A percentile compares a stretch with the other conserved stretches of the same genome.
Conservation (phyloP, 768 basidiomycete genomes). For the Xanthoconium purpureum region DNA sequence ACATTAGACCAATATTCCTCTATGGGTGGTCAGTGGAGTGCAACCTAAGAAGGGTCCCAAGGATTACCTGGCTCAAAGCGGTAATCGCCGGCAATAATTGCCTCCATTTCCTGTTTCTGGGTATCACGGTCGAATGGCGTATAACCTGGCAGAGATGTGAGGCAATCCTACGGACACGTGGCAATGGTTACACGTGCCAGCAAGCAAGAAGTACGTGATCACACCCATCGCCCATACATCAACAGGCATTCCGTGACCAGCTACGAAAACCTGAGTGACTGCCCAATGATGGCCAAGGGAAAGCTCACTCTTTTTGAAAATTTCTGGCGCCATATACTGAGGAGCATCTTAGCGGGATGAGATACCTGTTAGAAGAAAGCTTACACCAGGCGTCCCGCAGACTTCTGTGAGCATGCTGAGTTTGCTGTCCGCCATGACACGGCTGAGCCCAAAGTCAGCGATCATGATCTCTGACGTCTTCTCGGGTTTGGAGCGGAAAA, state of each 20-base stretch:
- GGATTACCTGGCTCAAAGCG: conserved; percentile 70
- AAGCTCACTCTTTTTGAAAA: conserved; percentile 80
- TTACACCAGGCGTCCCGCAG: conserved; percentile 87
- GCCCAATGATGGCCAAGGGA: background rate
- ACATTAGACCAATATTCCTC: conserved; percentile 86
- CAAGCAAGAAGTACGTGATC: conserved; percentile 94
- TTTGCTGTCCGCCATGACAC: conserved; percentile 89
- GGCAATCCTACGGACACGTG: background rate
- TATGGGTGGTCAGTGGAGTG: conserved; percentile 17
- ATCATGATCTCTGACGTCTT: conserved; percentile 90
- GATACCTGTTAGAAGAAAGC: conserved; percentile 20
- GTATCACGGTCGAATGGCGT: conserved; percentile 96
- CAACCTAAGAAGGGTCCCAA: background rate
- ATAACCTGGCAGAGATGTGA: conserved; percentile 52
- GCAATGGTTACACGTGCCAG: conserved; percentile 36
- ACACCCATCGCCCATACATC: conserved; percentile 99
- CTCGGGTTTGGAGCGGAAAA: conserved; percentile 87
- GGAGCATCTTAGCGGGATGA: conserved; percentile 4
- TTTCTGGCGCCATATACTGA: conserved; percentile 94
- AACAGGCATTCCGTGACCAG: conserved; percentile 92
- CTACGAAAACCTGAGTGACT: conserved; percentile 34
- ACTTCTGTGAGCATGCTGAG: conserved; percentile 88
- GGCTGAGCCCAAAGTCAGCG: conserved; percentile 92
- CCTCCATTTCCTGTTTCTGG: conserved; percentile 88
- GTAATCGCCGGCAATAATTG: conserved; percentile 91